A percentile compares a stretch with the other conserved stretches of the same genome.
Conservation (phyloP, 768 basidiomycete species). For the Dioszegia crocea region DNA sequence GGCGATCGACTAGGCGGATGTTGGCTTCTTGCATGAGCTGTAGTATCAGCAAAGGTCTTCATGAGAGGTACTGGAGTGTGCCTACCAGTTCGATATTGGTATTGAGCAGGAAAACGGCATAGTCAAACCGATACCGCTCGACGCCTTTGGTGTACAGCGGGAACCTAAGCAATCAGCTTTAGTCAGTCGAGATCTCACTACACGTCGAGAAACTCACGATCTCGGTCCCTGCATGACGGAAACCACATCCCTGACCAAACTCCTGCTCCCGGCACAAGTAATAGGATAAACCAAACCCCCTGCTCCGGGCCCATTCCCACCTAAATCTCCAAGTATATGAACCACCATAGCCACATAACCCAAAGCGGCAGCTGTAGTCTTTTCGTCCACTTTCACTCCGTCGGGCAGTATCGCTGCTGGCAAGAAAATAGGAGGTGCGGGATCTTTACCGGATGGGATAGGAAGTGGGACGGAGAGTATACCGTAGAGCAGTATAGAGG, state of each 20-base stretch:
- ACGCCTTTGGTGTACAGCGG: constrained; percentile 91
- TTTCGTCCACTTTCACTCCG: constrained; percentile 59
- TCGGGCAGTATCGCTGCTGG: constrained; percentile 53
- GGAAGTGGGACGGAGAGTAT: constrained; percentile 86
- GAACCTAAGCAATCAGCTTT: constrained; percentile 60
- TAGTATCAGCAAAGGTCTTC: background rate
- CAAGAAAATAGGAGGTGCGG: constrained; percentile 74
- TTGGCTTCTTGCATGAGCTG: constrained; percentile 90
- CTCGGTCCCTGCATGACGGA: constrained; percentile 92
- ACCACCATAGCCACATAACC: constrained; percentile 86
- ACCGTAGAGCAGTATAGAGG: constrained; percentile 81
- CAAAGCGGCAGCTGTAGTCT: constrained; percentile 78
- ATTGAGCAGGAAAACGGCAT: constrained; percentile 92
- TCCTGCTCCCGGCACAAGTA: constrained; percentile 82
- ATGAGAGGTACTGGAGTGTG: background rate
- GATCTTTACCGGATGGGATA: constrained; percentile 72
- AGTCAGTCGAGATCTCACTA: background rate
- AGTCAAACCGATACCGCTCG: constrained; percentile 94
- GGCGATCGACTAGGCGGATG: constrained; percentile 81
- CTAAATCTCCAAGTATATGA: constrained; percentile 71
- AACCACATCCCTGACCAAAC: constrained; percentile 84
- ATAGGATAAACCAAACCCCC: constrained; percentile 80
- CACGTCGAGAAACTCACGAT: constrained; percentile 61
- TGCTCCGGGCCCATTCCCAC: constrained; percentile 35
- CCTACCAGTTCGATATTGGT: constrained; percentile 91